These are phyloP conservation scores for Lomentospora prolificans DNA, from an alignment of 2,329 filamentous ascomycete genomes.

Conservation along the genomic window DNA sequence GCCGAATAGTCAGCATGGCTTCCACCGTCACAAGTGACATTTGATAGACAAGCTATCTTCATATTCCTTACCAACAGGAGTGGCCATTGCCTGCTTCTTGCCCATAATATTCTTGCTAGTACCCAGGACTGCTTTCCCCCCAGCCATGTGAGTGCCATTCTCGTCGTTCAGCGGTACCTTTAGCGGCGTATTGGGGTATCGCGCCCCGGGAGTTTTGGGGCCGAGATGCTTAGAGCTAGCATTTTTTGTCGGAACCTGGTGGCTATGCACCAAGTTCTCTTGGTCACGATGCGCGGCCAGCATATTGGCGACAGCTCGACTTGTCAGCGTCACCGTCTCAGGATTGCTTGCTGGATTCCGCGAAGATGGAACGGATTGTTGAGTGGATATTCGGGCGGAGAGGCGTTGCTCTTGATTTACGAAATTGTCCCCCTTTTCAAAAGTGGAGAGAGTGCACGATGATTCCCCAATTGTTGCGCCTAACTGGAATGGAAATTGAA, in stretches of 20 bases:
- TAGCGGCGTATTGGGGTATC: conserved; percentile 74
- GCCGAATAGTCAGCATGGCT: neutral
- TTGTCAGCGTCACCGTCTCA: neutral
- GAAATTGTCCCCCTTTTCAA: conserved; percentile 4
- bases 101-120: conserved; percentile 40
- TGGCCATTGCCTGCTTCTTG: conserved; percentile 50
- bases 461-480: neutral
- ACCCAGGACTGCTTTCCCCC: conserved; percentile 49
- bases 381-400: neutral
- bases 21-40: conserved; percentile 8
- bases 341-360: neutral
- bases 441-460: neutral
- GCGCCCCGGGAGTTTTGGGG: conserved; percentile 70
- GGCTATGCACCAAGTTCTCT: conserved; percentile 73
- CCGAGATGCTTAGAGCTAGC: conserved; percentile 36
- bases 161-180: conserved; percentile 74
- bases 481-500: neutral
- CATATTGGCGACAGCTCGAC: conserved; percentile 38
- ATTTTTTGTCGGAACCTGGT: conserved; percentile 64
- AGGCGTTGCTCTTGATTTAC: neutral
- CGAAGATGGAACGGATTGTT: neutral
- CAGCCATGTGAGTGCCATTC: conserved; percentile 44
- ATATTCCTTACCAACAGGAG: conserved; percentile 60
- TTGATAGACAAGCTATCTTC: neutral
- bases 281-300: conserved; percentile 72